Evolutionary conservation across 108 stramenopile genomes (phyloP), one percentile per base, ranked within the genome.

Genomic region (Fragilariopsis cylindrus): DNA sequence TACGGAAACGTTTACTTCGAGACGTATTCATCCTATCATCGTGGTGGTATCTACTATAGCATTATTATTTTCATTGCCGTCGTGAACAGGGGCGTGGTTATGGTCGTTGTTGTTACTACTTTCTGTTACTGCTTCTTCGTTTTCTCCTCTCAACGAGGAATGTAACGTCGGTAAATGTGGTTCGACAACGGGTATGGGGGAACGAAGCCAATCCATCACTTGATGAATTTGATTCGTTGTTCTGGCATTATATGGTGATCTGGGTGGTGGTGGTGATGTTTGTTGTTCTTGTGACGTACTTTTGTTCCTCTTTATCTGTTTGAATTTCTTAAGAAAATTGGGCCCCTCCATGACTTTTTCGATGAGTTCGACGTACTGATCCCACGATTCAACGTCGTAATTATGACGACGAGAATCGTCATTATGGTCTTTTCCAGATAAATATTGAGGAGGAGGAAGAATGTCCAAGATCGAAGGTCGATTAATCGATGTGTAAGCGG

Each of bases 321-420:
- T 42, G 3, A 63, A 45, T 45, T n/a, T 43, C 13, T 12, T 44
- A 42, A 63, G 45, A 11, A 63, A 63, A 45, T 60, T 75, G 7
- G 57, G 64, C 40, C 55, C 18, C n/a, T 67, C 42, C 18, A 74
- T 41, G 7, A 76, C 50, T 44, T 44, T 41, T 30, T 79, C 72
- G 44, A 81, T 40, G 8, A 81, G 30, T 40, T 78, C 80, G 5
- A 7, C 54, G 70, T 81, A 85, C 18, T 78, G 64, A 62, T 70
- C 71, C 58, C 54, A 81, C 2, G 75, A 53, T 13, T 78, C 72
- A 42, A 75, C 65, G 54, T 81, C 75, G 49, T 11, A 60, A 16
- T 30, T 30, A 11, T 21, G 9, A 39, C 58, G 57, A 11, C 13
- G 52, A 53, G 52, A 11, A 11, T 53, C 52, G 15, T 57, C 57